Evolutionary conservation across 2,329 filamentous ascomycete species (phyloP).

Genomic region (Trichoderma sp.): DNA sequence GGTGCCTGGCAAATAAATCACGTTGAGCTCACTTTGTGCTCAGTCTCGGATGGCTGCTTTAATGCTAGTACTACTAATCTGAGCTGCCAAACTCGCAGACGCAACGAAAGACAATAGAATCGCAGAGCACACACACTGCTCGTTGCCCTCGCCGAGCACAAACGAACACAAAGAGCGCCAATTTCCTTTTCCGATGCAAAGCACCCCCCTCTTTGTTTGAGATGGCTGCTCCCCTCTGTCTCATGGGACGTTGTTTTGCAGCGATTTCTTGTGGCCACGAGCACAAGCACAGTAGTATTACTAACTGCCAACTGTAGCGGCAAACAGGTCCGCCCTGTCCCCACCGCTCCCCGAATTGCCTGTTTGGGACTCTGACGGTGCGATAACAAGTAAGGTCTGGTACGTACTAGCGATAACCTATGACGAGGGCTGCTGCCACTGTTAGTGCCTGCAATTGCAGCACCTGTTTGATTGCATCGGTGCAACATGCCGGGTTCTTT

Average conservation of each 20-base stretch:
- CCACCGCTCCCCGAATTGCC: constrained; percentile 5
- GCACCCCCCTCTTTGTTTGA: background rate
- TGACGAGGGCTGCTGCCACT: background rate
- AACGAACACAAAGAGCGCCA: no score
- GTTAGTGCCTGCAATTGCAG: no score
- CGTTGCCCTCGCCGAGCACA: background rate
- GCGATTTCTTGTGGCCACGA: background rate
- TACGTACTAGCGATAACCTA: background rate
- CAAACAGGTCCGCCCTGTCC: background rate
- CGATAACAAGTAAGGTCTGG: background rate
- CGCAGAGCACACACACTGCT: background rate
- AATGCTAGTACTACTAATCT: background rate
- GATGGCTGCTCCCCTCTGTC: background rate
- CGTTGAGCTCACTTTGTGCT: background rate
- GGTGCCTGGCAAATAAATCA: background rate
- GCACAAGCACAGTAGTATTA: background rate
- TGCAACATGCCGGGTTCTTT: no score
- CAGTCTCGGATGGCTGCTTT: background rate
- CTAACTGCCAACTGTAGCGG: background rate
- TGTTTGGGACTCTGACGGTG: background rate
- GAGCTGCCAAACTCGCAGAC: background rate
- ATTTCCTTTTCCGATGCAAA: background rate
- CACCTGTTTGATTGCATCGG: no score
- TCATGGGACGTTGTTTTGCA: background rate
- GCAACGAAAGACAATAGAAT: background rate